Percentiles rank a stretch among this genome's conserved stretches.
Conservation (phyloP, 2,329 filamentous ascomycete genomes). For the Epichloe gansuensis region DNA sequence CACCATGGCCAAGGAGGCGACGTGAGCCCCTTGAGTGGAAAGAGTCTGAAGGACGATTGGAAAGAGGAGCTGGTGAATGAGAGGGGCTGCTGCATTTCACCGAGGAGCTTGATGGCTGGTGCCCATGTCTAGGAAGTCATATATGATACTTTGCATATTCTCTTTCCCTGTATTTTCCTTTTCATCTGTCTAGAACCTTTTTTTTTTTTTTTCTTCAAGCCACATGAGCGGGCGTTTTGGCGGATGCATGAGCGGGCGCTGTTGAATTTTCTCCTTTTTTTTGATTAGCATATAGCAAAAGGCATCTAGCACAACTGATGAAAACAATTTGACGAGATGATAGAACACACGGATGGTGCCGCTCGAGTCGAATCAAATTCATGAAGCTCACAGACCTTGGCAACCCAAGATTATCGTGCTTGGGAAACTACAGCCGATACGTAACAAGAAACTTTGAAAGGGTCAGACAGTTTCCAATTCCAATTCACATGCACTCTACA, state of each 20-base stretch:
- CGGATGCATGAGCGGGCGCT: too few species aligned
- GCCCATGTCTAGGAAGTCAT: neutral
- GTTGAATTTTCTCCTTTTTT: too few species aligned
- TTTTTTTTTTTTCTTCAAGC: neutral
- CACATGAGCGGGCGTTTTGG: neutral
- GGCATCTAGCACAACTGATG: neutral
- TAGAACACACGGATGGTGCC: too few species aligned
- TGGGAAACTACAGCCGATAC: too few species aligned
- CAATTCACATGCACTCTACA: too few species aligned
- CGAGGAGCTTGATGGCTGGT: neutral
- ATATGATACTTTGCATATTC: neutral
- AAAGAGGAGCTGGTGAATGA: neutral
- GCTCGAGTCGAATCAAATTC: too few species aligned
- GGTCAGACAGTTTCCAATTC: too few species aligned
- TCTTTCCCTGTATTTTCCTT: too few species aligned
- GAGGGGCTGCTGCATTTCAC: neutral
- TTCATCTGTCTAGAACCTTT: neutral
- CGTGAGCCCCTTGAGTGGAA: slow-evolving; percentile 3
- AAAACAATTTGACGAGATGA: too few species aligned
- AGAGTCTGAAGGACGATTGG: neutral
- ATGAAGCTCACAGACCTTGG: too few species aligned
- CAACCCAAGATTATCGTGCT: too few species aligned
- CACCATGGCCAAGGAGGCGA: neutral
- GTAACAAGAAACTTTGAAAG: too few species aligned
- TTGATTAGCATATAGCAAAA: neutral